Conservation (phyloP, 306 rosid genomes). For the Cucumis melo region DNA sequence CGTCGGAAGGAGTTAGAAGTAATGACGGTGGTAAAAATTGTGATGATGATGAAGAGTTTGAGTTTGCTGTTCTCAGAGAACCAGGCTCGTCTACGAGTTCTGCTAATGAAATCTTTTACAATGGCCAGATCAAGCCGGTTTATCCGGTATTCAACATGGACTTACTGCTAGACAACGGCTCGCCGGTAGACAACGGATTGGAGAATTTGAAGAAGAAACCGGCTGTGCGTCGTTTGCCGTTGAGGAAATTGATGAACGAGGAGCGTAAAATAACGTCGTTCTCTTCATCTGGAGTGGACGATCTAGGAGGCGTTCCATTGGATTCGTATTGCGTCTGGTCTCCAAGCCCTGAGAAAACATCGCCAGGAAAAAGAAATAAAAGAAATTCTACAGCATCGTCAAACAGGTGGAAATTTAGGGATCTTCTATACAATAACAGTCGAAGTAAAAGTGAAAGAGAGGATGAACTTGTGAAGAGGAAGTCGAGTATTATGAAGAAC, state of each 20-base stretch:
- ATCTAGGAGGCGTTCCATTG: conserved; percentile 26
- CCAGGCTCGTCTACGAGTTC: conserved; percentile 33
- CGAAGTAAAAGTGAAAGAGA: conserved; percentile 46
- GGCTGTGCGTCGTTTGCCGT: conserved; percentile 27
- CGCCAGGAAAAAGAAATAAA: conserved; percentile 27
- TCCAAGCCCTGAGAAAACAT: conserved; percentile 15
- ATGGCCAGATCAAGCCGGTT: conserved; percentile 64
- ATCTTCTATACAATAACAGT: conserved; percentile 19
- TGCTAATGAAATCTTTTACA: conserved; percentile 71
- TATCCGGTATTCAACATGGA: conserved; percentile 45
- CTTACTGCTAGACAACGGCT: conserved; percentile 11
- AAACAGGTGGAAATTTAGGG: conserved; percentile 61
- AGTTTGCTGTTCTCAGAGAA: conserved; percentile 40
- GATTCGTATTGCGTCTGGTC: conserved; percentile 68
- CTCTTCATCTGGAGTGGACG: conserved; percentile 54
- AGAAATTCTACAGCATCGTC: conserved; percentile 39
- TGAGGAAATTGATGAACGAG: conserved; percentile 60
- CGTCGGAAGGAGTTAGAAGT: not conserved
- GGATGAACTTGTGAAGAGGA: conserved; percentile 14
- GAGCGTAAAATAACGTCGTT: conserved; percentile 43
- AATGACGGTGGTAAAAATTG: not conserved
- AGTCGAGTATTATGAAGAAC: conserved; percentile 9
- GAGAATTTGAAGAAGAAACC: conserved; percentile 7
- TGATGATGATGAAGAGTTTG: conserved; percentile 34
- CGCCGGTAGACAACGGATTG: not conserved